These are phyloP conservation scores for Protea cynaroides DNA, from an alignment of 164 flowering plant genomes.

Conservation along the genomic window DNA sequence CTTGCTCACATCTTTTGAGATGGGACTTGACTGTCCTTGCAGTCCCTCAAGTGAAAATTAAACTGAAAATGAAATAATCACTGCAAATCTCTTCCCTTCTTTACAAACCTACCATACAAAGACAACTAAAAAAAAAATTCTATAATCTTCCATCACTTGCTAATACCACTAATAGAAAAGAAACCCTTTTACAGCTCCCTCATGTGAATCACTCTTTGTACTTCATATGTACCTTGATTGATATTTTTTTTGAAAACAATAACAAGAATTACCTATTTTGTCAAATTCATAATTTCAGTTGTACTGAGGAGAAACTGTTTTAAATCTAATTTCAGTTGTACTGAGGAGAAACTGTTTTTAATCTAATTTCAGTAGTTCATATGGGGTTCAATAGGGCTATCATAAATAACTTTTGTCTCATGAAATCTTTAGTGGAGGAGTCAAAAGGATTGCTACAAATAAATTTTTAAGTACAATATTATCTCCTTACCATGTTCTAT, in stretches of 20 bases:
- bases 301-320: neutral
- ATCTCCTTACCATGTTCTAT: neutral
- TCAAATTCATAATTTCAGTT: neutral
- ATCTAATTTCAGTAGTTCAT: slow-evolving; percentile 1
- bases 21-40: slow-evolving; percentile 4
- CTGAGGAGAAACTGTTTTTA: neutral
- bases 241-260: too few species aligned
- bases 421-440: slow-evolving; percentile 56
- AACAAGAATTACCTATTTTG: neutral
- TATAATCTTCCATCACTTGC: neutral
- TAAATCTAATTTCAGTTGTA: neutral
- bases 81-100: neutral
- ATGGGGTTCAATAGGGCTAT: slow-evolving; percentile 16
- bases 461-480: neutral
- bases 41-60: slow-evolving; percentile 3
- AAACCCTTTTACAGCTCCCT: too few species aligned
- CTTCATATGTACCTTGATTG: neutral
- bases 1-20: slow-evolving; percentile 33
- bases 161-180: neutral
- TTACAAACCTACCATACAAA: slow-evolving; percentile 3
- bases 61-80: neutral
- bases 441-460: too few species aligned
- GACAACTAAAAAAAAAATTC: neutral
- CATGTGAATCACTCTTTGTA: neutral
- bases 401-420: too few species aligned